These are phyloP conservation scores for Chloris gayana DNA, from an alignment of 176 grass and related monocot genomes.

Conservation along the genomic window DNA sequence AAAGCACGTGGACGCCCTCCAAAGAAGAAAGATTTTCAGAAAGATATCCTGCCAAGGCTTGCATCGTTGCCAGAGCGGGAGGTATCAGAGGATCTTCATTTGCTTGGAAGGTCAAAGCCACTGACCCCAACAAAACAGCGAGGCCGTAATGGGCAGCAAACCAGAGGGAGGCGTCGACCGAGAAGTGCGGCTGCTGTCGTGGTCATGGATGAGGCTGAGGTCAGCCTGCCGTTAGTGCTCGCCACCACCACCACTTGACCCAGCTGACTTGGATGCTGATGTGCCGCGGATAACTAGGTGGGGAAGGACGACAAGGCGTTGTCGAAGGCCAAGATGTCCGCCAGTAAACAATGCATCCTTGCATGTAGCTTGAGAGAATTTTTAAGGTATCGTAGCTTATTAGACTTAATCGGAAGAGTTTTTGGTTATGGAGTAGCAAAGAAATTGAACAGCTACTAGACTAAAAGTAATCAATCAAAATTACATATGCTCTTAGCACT, in stretches of 20 bases:
- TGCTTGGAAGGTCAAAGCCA: conserved; percentile 52
- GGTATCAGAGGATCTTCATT: conserved; percentile 62
- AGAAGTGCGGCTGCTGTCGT: conserved; percentile 25
- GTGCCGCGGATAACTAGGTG: conserved; percentile 50
- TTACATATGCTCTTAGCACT: conserved; percentile 42
- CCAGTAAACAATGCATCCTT: conserved; percentile 44
- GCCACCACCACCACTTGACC: neutral
- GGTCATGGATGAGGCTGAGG: conserved; percentile 38
- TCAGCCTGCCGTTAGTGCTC: neutral
- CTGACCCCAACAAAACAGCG: conserved; percentile 24
- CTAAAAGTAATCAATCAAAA: conserved; percentile 37
- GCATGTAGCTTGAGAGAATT: conserved; percentile 42
- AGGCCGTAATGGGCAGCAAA: conserved; percentile 35
- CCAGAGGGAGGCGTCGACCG: conserved; percentile 32
- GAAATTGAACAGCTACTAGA: conserved; percentile 27
- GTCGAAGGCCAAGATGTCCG: conserved; percentile 58
- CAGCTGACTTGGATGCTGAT: conserved; percentile 36
- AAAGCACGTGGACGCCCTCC: conserved; percentile 40
- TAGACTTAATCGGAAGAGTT: conserved; percentile 6
- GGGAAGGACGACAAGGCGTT: conserved; percentile 78
- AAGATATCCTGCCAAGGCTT: conserved; percentile 57
- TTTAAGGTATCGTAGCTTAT: conserved; percentile 45
- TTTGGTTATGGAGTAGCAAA: conserved; percentile 32
- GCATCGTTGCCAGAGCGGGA: conserved; percentile 52
- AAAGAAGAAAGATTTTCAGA: conserved; percentile 58